Evolutionary conservation across 2,329 filamentous ascomycete genomes (phyloP).

Genomic region (Cercospora zeina): DNA sequence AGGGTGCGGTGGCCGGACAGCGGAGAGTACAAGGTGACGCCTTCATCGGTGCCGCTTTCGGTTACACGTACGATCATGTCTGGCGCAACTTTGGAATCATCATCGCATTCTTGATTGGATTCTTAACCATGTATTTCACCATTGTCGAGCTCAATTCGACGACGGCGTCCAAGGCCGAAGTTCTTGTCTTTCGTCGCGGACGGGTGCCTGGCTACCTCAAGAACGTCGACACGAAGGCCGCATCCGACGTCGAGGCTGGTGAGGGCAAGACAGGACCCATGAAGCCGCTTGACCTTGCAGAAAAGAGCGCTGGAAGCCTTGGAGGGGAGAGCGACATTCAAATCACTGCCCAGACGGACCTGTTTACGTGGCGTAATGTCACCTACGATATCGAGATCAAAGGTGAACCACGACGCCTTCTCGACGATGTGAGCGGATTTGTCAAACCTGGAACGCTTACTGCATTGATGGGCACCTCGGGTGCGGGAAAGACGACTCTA

Average conservation of each 20-base stretch:
- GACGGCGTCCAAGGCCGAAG: slow-evolving; percentile 64
- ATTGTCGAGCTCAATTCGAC: slow-evolving; percentile 66
- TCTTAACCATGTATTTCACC: slow-evolving; percentile 63
- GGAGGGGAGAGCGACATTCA: background rate
- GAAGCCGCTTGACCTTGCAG: slow-evolving; percentile 30
- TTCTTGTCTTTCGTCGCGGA: slow-evolving; percentile 62
- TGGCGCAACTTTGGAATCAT: slow-evolving; percentile 68
- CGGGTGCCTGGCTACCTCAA: slow-evolving; percentile 47
- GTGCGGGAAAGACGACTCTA: slow-evolving; percentile 62
- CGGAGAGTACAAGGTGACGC: slow-evolving; percentile 45
- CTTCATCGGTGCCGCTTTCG: slow-evolving; percentile 40
- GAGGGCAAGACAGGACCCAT: slow-evolving; percentile 42
- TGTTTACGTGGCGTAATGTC: background rate
- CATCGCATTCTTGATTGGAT: slow-evolving; percentile 62
- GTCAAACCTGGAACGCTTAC: slow-evolving; percentile 51
- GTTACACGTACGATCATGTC: slow-evolving; percentile 45
- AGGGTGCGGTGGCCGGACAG: slow-evolving; percentile 45
- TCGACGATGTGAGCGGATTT: slow-evolving; percentile 57
- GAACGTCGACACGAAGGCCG: slow-evolving; percentile 47
- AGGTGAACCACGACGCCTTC: slow-evolving; percentile 52
- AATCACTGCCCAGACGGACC: background rate
- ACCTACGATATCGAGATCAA: slow-evolving; percentile 57
- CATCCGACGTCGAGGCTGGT: slow-evolving; percentile 34
- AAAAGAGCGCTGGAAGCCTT: slow-evolving; percentile 41
- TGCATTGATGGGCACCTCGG: slow-evolving; percentile 31